Conservation (phyloP, 2,329 filamentous ascomycete genomes). For the Bertia moriformis region DNA sequence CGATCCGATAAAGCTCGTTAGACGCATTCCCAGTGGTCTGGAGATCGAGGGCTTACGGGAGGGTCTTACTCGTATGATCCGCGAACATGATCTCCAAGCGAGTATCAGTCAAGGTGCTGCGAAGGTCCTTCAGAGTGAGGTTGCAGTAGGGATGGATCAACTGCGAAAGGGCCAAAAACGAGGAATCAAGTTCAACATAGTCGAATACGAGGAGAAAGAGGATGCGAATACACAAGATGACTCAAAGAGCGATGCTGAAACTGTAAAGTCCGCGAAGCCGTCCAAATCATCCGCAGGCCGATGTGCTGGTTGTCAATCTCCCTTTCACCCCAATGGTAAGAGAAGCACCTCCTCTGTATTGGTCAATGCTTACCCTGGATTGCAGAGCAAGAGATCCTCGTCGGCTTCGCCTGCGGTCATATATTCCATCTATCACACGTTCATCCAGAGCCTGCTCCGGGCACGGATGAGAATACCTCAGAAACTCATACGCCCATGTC, state of each 20-base stretch:
- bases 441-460: constrained; percentile 18
- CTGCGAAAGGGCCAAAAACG: constrained; percentile 41
- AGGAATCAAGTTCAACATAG: constrained; percentile 46
- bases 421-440: constrained; percentile 45
- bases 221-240: background rate
- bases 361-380: background rate
- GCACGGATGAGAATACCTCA: background rate
- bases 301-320: background rate
- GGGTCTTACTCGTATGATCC: constrained; percentile 45
- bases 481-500: background rate
- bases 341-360: background rate
- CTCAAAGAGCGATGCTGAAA: background rate
- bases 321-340: background rate
- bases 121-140: constrained; percentile 43
- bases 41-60: constrained; percentile 50
- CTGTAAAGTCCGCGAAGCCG: background rate
- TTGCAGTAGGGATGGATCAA: constrained; percentile 45
- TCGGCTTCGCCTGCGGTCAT: constrained; percentile 48
- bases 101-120: constrained; percentile 51
- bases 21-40: constrained; percentile 47
- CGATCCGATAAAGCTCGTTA: constrained; percentile 46
- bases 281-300: background rate
- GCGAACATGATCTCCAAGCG: constrained; percentile 49
- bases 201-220: constrained; percentile 5
- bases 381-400: background rate